Evolutionary conservation across 2,329 filamentous ascomycete species (phyloP).

Genomic region (Paraphoma chrysanthemicola): DNA sequence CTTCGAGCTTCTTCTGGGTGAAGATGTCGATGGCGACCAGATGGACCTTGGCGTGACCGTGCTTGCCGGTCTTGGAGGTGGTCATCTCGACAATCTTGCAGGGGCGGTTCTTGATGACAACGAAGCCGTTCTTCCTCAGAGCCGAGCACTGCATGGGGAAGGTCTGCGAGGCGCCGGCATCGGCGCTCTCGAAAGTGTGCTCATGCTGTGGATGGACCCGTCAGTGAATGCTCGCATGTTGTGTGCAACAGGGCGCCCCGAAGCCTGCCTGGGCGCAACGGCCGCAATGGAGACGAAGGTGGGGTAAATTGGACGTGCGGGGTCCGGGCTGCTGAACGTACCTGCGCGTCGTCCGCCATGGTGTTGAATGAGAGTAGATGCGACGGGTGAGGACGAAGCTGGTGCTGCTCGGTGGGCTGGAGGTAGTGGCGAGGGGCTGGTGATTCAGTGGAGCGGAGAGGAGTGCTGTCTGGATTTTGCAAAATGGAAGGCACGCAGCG

Average conservation of each 20-base stretch:
- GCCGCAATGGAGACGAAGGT: slow-evolving; percentile 43
- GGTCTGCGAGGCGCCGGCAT: slow-evolving; percentile 94
- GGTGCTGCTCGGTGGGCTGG: slow-evolving; percentile 28
- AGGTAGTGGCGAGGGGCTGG: slow-evolving; percentile 34
- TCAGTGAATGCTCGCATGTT: slow-evolving; percentile 22
- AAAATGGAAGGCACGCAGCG: slow-evolving; percentile 36
- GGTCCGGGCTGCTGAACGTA: slow-evolving; percentile 51
- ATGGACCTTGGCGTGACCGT: slow-evolving; percentile 99
- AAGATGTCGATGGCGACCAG: slow-evolving; percentile 98
- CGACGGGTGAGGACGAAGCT: slow-evolving; percentile 43
- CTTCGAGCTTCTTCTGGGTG: slow-evolving; percentile 99
- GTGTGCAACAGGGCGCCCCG: slow-evolving; percentile 4
- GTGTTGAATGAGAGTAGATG: slow-evolving; percentile 54
- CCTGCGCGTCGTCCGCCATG: slow-evolving; percentile 73
- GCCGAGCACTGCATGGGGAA: slow-evolving; percentile 99
- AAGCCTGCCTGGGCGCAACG: slow-evolving; percentile 34
- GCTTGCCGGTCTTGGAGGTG: slow-evolving; percentile 99
- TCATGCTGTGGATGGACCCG: slow-evolving; percentile 53
- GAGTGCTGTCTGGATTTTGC: slow-evolving; percentile 45
- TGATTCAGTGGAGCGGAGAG: slow-evolving; percentile 35
- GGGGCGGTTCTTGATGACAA: slow-evolving; percentile 97
- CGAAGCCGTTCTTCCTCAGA: slow-evolving; percentile 98
- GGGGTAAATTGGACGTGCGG: slow-evolving; percentile 43
- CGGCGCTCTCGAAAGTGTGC: slow-evolving; percentile 86
- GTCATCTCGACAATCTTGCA: slow-evolving; percentile 99